Evolutionary conservation across 2,329 filamentous ascomycete genomes (phyloP).

Genomic region (Aspergillus carbonarius): DNA sequence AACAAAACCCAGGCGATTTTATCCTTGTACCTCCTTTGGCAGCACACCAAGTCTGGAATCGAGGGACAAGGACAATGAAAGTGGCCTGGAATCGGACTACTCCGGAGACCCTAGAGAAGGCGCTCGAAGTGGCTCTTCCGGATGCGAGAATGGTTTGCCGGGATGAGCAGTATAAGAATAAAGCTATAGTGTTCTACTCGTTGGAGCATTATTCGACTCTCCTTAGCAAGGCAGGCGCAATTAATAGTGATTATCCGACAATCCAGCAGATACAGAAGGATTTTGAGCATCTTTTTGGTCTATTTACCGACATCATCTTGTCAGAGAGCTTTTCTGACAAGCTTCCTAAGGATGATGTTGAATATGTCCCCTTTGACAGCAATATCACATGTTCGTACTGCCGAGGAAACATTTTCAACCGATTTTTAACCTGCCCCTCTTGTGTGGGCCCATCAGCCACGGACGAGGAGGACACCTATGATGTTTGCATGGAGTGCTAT

Average conservation of each 20-base stretch:
- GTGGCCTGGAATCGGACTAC: constrained; percentile 97
- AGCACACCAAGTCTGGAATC: constrained; percentile 97
- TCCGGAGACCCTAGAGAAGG: constrained; percentile 83
- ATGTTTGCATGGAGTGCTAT: constrained; percentile 98
- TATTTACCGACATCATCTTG: constrained; percentile 76
- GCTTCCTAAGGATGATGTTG: constrained; percentile 60
- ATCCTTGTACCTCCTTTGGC: constrained; percentile 90
- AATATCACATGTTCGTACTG: constrained; percentile 96
- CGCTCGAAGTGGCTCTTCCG: constrained; percentile 80
- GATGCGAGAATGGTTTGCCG: constrained; percentile 88
- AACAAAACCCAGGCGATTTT: constrained; percentile 87
- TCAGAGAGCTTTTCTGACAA: constrained; percentile 80
- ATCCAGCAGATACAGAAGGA: constrained; percentile 74
- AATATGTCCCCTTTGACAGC: constrained; percentile 79
- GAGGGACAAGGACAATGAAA: constrained; percentile 93
- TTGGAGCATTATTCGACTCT: constrained; percentile 71
- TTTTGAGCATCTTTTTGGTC: constrained; percentile 73
- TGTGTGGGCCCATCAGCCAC: constrained; percentile 68
- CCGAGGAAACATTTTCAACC: constrained; percentile 93
- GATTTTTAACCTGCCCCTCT: constrained; percentile 86
- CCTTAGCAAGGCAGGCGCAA: constrained; percentile 58
- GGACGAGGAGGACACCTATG: constrained; percentile 81
- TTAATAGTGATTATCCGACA: constrained; percentile 48
- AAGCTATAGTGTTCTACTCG: constrained; percentile 88
- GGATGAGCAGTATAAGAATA: constrained; percentile 98